Evolutionary conservation across 495 filamentous ascomycete genomes (phyloP).

Genomic region (Tetracladium marchalianum): DNA sequence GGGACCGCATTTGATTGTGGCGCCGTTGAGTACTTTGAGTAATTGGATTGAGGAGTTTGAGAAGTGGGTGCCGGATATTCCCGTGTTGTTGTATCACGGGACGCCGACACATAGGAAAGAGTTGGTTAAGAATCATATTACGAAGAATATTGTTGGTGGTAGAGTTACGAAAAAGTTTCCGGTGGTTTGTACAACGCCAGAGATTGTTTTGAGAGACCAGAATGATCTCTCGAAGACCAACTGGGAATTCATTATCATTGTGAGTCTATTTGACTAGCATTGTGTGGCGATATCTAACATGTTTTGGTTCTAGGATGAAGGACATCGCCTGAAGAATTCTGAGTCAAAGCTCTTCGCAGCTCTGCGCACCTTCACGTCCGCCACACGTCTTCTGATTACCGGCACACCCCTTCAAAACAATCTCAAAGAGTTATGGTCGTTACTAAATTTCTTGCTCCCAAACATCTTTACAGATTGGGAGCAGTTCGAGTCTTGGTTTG

Average conservation of each 20-base stretch:
- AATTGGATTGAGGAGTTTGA: conserved; percentile 97
- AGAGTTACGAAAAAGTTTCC: conserved; percentile 58
- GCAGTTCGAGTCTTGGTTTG: conserved; percentile 90
- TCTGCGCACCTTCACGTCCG: conserved; percentile 75
- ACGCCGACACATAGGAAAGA: conserved; percentile 59
- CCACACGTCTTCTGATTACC: conserved; percentile 84
- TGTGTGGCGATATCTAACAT: conserved; percentile 4
- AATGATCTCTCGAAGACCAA: conserved; percentile 68
- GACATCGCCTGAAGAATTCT: conserved; percentile 94
- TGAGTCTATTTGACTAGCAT: conserved; percentile 29
- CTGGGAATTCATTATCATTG: conserved; percentile 96
- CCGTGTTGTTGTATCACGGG: conserved; percentile 85
- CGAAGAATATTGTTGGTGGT: conserved; percentile 43
- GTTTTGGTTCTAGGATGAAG: conserved; percentile 59
- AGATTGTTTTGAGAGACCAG: conserved; percentile 88
- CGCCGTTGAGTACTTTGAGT: conserved; percentile 81
- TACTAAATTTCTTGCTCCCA: conserved; percentile 88
- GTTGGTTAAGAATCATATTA: conserved; percentile 47
- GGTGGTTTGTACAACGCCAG: conserved; percentile 86
- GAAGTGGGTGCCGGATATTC: conserved; percentile 79
- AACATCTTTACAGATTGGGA: conserved; percentile 84
- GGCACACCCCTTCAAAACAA: conserved; percentile 96
- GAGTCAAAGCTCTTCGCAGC: conserved; percentile 86
- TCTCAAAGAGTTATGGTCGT: conserved; percentile 87
- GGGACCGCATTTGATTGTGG: conserved; percentile 83